phyloP scores from a whole-genome alignment of 805 yeast genomes.

The Blastobotrys terrestris region DNA sequence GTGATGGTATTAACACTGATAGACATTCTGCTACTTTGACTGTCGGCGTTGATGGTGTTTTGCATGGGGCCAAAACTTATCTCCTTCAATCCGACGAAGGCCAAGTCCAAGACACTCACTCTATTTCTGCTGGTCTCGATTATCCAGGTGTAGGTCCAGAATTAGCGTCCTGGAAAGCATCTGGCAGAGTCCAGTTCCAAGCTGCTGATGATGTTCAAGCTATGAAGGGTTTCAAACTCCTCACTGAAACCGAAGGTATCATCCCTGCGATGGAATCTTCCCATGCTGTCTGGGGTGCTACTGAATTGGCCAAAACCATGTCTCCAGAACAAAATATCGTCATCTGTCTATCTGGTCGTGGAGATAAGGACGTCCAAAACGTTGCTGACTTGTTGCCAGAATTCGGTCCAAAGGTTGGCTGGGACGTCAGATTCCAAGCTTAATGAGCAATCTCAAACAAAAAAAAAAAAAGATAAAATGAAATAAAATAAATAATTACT shows the following conservation, averaged over 20 bases:
- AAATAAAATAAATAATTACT: background rate
- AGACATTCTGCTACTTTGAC: constrained; percentile 91
- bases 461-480: background rate
- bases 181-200: constrained; percentile 83
- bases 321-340: constrained; percentile 72
- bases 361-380: constrained; percentile 97
- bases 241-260: constrained; percentile 94
- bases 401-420: constrained; percentile 84
- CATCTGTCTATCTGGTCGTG: constrained; percentile 94
- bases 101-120: constrained; percentile 95
- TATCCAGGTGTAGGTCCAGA: constrained; percentile 99
- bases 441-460: constrained; percentile 8
- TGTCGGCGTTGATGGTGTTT: constrained; percentile 94
- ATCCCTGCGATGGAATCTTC: constrained; percentile 98
- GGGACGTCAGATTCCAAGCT: constrained; percentile 79
- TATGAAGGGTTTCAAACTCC: constrained; percentile 76
- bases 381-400: constrained; percentile 91
- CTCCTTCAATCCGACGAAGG: constrained; percentile 90
- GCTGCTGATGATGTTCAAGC: constrained; percentile 98
- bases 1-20: constrained; percentile 88
- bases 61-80: constrained; percentile 95
- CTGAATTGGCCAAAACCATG: constrained; percentile 81
- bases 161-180: constrained; percentile 88
- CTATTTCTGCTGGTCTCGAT: constrained; percentile 97
- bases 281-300: constrained; percentile 91